A percentile compares a stretch with the other conserved stretches of the same genome.
Conservation (phyloP, 768 basidiomycete genomes). For the Vararia minispora region DNA sequence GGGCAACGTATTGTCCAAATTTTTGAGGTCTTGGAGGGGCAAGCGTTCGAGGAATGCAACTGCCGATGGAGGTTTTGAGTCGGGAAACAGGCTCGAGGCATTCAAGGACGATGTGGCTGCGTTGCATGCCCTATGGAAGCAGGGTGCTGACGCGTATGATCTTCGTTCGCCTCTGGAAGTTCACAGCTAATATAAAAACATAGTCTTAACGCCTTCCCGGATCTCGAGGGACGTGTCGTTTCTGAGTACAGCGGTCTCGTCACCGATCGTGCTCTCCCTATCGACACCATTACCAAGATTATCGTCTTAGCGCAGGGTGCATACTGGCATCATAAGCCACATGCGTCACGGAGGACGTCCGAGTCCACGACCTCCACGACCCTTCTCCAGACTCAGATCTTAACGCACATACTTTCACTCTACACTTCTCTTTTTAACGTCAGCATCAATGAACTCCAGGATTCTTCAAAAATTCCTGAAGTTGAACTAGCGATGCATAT, state of each 20-base stretch:
- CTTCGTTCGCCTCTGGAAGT: constrained; percentile 7
- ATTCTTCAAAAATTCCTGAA: constrained; percentile 41
- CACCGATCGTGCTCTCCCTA: constrained; percentile 56
- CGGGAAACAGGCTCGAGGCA: constrained; percentile 42
- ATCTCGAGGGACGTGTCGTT: constrained; percentile 36
- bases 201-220: no score
- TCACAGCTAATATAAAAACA: no score
- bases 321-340: constrained; percentile 64
- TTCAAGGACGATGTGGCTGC: constrained; percentile 71
- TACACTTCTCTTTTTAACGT: constrained; percentile 54
- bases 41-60: constrained; percentile 23
- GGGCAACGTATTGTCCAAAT: constrained; percentile 55
- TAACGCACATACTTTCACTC: constrained; percentile 56
- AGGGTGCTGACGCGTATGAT: constrained; percentile 44
- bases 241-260: constrained; percentile 52
- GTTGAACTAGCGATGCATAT: constrained; percentile 70
- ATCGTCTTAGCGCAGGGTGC: constrained; percentile 70
- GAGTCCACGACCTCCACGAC: constrained; percentile 16
- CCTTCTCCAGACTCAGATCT: constrained; percentile 51
- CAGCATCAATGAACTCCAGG: constrained; percentile 50
- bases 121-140: constrained; percentile 66
- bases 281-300: constrained; percentile 66
- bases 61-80: constrained; percentile 25
- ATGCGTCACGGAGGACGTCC: constrained; percentile 12
- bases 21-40: constrained; percentile 47